phyloP scores from a whole-genome alignment of 2,329 filamentous ascomycete species.

The Aspergillus sp. region DNA sequence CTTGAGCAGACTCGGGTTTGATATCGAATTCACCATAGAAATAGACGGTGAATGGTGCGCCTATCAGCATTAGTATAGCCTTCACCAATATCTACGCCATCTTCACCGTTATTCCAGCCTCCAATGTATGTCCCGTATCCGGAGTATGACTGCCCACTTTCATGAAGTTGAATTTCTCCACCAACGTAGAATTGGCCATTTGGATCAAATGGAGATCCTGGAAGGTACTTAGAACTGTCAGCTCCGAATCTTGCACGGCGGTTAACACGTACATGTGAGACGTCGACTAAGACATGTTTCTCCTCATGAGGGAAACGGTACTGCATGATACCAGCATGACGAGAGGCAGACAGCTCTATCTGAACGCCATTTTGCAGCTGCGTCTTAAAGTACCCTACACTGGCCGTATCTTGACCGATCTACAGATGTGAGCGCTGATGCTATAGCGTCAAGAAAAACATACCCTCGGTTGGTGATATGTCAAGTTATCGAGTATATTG shows the following conservation, averaged over 20 bases:
- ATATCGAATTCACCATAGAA: conserved; percentile 52
- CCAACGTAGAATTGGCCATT: conserved; percentile 50
- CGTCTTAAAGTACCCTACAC: conserved; percentile 68
- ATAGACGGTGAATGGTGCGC: conserved; percentile 48
- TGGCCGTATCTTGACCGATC: conserved; percentile 57
- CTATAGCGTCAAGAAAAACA: neutral
- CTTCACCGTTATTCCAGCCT: conserved; percentile 49
- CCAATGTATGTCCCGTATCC: conserved; percentile 55
- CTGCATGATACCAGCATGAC: conserved; percentile 66
- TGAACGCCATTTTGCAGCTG: conserved; percentile 61
- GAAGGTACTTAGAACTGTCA: conserved; percentile 50
- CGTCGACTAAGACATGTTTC: conserved; percentile 67
- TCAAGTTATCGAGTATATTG: conserved; percentile 48
- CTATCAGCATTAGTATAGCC: conserved; percentile 21
- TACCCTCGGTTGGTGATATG: conserved; percentile 63
- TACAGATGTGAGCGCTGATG: conserved; percentile 9
- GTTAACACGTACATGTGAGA: conserved; percentile 47
- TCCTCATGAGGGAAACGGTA: conserved; percentile 62
- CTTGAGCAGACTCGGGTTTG: conserved; percentile 36
- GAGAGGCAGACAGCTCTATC: conserved; percentile 68
- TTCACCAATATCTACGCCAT: neutral
- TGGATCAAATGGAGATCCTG: conserved; percentile 45
- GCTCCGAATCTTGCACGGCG: neutral
- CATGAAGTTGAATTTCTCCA: conserved; percentile 44
- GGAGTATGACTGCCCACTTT: conserved; percentile 46